Conservation (phyloP, 352 stramenopile species). For the Globisporangium apiculatum region DNA sequence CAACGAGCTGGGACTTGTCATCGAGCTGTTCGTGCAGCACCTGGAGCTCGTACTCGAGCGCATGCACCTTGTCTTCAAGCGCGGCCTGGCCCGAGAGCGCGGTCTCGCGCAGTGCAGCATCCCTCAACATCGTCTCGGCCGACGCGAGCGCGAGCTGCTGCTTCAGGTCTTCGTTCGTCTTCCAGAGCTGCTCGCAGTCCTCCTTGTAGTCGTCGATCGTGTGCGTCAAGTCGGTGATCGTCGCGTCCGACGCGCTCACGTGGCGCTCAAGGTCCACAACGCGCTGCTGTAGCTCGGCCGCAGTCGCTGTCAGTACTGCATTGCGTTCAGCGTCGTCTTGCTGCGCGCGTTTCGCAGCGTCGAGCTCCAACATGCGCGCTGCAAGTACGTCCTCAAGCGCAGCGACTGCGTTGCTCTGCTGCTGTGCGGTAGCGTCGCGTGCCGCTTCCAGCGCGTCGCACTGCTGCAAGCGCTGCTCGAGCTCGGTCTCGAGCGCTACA, state of each 20-base stretch:
- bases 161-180: slow-evolving; percentile 73
- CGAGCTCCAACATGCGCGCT: slow-evolving; percentile 3
- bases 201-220: slow-evolving; percentile 74
- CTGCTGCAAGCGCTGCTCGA: slow-evolving; percentile 27
- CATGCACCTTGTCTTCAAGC: slow-evolving; percentile 39
- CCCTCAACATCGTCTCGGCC: slow-evolving; percentile 47
- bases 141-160: slow-evolving; percentile 57
- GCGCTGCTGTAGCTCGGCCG: slow-evolving; percentile 12
- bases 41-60: slow-evolving; percentile 57
- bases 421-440: slow-evolving; percentile 19
- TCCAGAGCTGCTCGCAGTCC: slow-evolving; percentile 74
- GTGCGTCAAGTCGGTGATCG: slow-evolving; percentile 28
- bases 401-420: slow-evolving; percentile 22
- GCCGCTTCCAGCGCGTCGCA: slow-evolving; percentile 26
- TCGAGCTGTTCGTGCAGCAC: slow-evolving; percentile 54
- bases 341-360: neutral
- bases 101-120: slow-evolving; percentile 49
- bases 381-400: slow-evolving; percentile 7
- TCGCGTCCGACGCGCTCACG: slow-evolving; percentile 16
- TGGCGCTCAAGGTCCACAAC: slow-evolving; percentile 34
- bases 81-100: slow-evolving; percentile 44
- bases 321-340: slow-evolving; percentile 5
- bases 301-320: slow-evolving; percentile 3
- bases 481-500: slow-evolving; percentile 17
- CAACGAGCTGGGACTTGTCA: slow-evolving; percentile 48